Evolutionary conservation across 768 basidiomycete species (phyloP), one percentile per base, ranked within the genome.

Genomic region (Mycena metata): DNA sequence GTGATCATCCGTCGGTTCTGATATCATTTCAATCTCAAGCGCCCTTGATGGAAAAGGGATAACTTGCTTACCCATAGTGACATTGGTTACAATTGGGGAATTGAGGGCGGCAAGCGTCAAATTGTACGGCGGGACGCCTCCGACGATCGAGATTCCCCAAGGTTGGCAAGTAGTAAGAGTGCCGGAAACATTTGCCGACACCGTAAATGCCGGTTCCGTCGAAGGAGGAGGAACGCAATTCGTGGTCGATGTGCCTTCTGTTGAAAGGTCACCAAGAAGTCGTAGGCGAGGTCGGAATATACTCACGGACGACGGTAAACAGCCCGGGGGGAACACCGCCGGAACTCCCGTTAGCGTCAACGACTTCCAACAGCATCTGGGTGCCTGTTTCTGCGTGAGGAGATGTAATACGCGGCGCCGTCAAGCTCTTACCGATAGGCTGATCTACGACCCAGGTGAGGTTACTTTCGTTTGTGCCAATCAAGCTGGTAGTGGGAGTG

Each of bases 91-190:
- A 17, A 77, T 70, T 2, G 80, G 76, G 0, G 80, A 77, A 46
- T 74, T 74, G 17, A 80, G 46, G 5, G 79, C 76, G 35, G 77
- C 79, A 8, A 85, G 56, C 0, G 79, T 77, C 13, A 85, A 63
- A 19, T 74, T 79, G 72, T 84, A 84, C 2, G 84, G 86, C 43
- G 79, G 78, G 2, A 72, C 73, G 16, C 83, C 84, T 24, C 82
- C 84, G 7, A 68, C 76, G 60, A 85, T 76, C 10, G 74, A 78
- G 15, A 84, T 66, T 3, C 82, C 80, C 83, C 84, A 84, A 6
- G 79, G 78, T 42, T 82, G 73, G 64, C 84, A 87, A 19, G 84
- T 82, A 15, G 71, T 67, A 5, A 85, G 51, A 1, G 73, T 70
- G 11, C 61, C 71, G 10, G 82, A 80, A 26, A 80, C 74, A 66